Percentiles rank a stretch among this genome's conserved stretches.
Conservation (phyloP, 768 basidiomycete species). For the Austroboletus eburneus region DNA sequence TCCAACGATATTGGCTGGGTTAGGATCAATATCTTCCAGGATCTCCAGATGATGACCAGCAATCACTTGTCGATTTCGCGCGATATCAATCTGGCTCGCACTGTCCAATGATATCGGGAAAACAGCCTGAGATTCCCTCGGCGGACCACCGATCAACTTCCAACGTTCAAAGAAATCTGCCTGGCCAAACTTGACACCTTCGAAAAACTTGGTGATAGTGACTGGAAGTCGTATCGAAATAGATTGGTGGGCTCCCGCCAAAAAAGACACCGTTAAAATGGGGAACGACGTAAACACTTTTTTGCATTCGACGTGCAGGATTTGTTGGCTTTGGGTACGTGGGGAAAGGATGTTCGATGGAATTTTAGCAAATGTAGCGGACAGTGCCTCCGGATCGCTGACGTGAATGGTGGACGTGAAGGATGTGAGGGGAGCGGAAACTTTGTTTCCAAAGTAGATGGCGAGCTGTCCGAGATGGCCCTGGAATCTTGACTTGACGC, state of each 20-base stretch:
- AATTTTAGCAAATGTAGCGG: conserved; percentile 85
- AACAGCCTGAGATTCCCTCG: conserved; percentile 84
- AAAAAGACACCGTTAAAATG: conserved; percentile 80
- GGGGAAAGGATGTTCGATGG: conserved; percentile 78
- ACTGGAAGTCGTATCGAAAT: conserved; percentile 83
- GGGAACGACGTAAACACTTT: conserved; percentile 75
- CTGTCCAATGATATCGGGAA: conserved; percentile 74
- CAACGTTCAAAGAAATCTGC: conserved; percentile 96
- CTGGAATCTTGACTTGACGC: conserved; percentile 95
- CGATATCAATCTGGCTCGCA: conserved; percentile 69
- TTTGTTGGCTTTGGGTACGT: conserved; percentile 86
- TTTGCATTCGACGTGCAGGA: conserved; percentile 94
- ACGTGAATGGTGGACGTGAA: conserved; percentile 82
- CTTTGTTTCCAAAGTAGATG: conserved; percentile 95
- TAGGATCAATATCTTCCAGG: conserved; percentile 85
- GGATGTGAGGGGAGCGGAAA: conserved; percentile 81
- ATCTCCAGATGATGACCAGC: conserved; percentile 73
- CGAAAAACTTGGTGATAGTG: conserved; percentile 87
- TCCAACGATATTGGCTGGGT: conserved; percentile 87
- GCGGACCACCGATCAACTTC: conserved; percentile 95
- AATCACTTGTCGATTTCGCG: conserved; percentile 70
- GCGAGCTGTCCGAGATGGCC: conserved; percentile 92
- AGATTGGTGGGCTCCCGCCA: conserved; percentile 89
- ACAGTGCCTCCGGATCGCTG: conserved; percentile 69
- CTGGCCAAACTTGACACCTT: conserved; percentile 80